These are phyloP conservation scores for Lolium perenne DNA, from an alignment of 176 grass and related monocot species.

Conservation along the genomic window DNA sequence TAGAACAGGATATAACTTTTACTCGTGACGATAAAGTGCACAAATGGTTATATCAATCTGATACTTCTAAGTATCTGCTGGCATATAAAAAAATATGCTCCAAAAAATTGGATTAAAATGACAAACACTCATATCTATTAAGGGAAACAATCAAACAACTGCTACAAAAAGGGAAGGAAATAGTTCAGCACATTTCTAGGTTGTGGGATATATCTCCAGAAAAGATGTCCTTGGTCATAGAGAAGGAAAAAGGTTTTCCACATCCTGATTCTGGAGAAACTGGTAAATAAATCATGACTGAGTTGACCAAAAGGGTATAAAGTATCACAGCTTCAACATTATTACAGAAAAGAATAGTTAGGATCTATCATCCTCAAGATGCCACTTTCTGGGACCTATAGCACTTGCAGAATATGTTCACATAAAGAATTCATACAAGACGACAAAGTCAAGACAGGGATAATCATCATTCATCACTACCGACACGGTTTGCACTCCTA, in stretches of 20 bases:
- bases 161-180: constrained; percentile 9
- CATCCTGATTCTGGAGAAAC: constrained; percentile 36
- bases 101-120: constrained; percentile 29
- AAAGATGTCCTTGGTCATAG: constrained; percentile 10
- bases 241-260: constrained; percentile 26
- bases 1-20: constrained; percentile 27
- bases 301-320: constrained; percentile 46
- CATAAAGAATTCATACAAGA: constrained; percentile 45
- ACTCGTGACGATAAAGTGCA: constrained; percentile 18
- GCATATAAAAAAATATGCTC: background rate
- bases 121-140: background rate
- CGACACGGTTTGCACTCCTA: constrained; percentile 22
- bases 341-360: constrained; percentile 41
- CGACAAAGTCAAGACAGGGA: constrained; percentile 38
- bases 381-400: constrained; percentile 37
- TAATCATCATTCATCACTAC: constrained; percentile 42
- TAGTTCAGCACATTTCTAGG: constrained; percentile 8
- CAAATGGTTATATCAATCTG: constrained; percentile 14
- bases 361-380: constrained; percentile 39
- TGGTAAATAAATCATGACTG: constrained; percentile 40
- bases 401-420: constrained; percentile 45
- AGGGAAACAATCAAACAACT: constrained; percentile 24
- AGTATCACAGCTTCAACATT: constrained; percentile 41
- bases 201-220: constrained; percentile 2
- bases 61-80: constrained; percentile 1